These are phyloP conservation scores for Deakozyma indianensis DNA, from an alignment of 805 yeast genomes.

Conservation along the genomic window DNA sequence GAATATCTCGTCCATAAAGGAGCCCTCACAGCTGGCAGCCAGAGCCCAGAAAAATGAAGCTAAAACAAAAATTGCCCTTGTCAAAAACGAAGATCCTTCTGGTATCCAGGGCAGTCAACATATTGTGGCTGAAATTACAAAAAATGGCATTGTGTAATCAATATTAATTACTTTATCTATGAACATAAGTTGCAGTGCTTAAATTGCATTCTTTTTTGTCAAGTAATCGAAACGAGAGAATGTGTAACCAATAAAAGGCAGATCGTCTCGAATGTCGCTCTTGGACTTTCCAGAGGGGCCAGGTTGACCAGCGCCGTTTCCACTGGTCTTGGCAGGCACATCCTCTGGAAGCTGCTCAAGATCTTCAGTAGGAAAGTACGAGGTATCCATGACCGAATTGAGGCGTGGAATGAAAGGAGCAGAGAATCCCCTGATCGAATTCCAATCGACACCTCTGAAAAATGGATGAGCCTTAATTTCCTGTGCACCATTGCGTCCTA, in stretches of 20 bases:
- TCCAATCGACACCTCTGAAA: constrained; percentile 94
- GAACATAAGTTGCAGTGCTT: too few relatives aligned
- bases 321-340: constrained; percentile 37
- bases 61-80: neutral
- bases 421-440: constrained; percentile 67
- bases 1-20: neutral
- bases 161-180: neutral
- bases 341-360: constrained; percentile 88
- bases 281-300: constrained; percentile 45
- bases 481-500: constrained; percentile 87
- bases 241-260: constrained; percentile 96
- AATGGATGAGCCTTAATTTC: constrained; percentile 86
- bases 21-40: neutral
- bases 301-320: constrained; percentile 6
- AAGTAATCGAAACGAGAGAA: constrained; percentile 88
- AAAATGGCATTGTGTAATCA: neutral
- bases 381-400: constrained; percentile 84
- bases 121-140: neutral
- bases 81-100: neutral
- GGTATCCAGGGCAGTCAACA: neutral
- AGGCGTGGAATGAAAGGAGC: constrained; percentile 92
- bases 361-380: constrained; percentile 97
- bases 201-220: constrained; percentile 33
- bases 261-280: constrained; percentile 57
- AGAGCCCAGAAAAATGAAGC: neutral